These are phyloP conservation scores for Starmerella vaccinii DNA, from an alignment of 805 yeast genomes.

Conservation along the genomic window DNA sequence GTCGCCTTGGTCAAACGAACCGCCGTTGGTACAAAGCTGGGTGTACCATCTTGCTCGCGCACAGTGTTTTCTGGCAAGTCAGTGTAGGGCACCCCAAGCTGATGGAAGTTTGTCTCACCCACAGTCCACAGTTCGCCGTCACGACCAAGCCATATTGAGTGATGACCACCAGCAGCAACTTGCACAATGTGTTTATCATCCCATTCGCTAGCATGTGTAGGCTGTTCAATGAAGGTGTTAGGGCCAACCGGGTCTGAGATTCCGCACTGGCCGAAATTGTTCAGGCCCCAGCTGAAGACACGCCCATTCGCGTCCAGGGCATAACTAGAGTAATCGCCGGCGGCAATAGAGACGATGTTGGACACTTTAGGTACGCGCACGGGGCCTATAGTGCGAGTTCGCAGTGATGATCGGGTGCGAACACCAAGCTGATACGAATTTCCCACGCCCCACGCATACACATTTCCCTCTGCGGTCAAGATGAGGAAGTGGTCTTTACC, in stretches of 20 bases:
- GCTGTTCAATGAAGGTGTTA: constrained; percentile 68
- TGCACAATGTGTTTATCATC: constrained; percentile 42
- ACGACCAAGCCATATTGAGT: constrained; percentile 62
- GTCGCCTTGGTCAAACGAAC: constrained; percentile 45
- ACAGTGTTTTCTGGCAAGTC: constrained; percentile 61
- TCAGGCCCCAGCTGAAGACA: constrained; percentile 87
- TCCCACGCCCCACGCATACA: constrained; percentile 96
- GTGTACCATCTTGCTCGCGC: constrained; percentile 66
- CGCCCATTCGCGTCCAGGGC: constrained; percentile 67
- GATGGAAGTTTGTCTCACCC: constrained; percentile 92
- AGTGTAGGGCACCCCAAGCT: constrained; percentile 64
- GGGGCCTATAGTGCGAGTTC: constrained; percentile 45
- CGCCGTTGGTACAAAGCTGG: constrained; percentile 71
- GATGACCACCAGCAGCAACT: constrained; percentile 93
- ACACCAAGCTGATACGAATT: constrained; percentile 89
- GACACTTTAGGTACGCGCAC: constrained; percentile 36
- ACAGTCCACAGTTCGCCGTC: constrained; percentile 70
- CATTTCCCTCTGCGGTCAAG: constrained; percentile 72
- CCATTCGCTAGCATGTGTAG: constrained; percentile 62
- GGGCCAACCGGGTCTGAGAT: constrained; percentile 42
- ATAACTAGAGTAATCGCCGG: constrained; percentile 94
- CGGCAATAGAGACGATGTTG: constrained; percentile 67
- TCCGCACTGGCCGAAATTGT: constrained; percentile 96
- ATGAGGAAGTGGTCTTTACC: constrained; percentile 92
- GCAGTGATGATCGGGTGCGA: constrained; percentile 38